A percentile compares a stretch with the other conserved stretches of the same genome.
These are phyloP conservation scores for Narthecium ossifragum DNA, from an alignment of 106 monocot species.

Conservation along the genomic window DNA sequence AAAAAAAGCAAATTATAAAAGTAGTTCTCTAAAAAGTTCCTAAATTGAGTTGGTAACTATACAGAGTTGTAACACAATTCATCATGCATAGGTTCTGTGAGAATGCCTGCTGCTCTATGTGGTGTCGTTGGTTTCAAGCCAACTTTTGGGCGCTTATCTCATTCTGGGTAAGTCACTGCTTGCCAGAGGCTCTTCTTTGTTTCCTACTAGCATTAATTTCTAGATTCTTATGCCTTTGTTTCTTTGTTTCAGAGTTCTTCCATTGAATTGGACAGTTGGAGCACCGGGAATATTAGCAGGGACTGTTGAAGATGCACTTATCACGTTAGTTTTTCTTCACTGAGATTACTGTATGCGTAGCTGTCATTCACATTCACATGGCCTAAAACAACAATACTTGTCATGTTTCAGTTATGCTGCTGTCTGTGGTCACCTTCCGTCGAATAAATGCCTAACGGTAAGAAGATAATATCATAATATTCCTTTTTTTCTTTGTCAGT, in stretches of 20 bases:
- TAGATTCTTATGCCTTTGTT: not conserved
- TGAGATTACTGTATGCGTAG: not conserved
- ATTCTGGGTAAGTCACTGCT: constrained; percentile 49
- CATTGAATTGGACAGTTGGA: constrained; percentile 93
- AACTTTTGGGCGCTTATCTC: constrained; percentile 64
- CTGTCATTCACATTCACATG: not conserved
- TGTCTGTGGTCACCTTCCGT: constrained; percentile 31
- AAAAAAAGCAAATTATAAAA: not conserved
- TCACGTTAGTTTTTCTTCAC: constrained; percentile 46
- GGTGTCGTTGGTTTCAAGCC: constrained; percentile 93
- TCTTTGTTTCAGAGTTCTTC: constrained; percentile 61
- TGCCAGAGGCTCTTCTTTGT: not conserved
- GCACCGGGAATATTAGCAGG: constrained; percentile 77
- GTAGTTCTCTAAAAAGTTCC: not conserved
- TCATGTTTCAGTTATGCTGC: constrained; percentile 69
- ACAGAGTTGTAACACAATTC: not conserved
- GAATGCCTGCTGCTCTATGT: constrained; percentile 88
- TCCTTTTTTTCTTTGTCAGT: not conserved
- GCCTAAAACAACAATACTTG: not conserved
- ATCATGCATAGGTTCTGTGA: constrained; percentile 52
- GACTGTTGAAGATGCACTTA: constrained; percentile 77
- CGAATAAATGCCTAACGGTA: no score
- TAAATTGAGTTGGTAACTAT: no score
- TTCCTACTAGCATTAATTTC: not conserved
- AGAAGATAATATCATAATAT: no score